Conservation (phyloP, 129 eudicot genomes). For the sunflower (Helianthus annuus) region DNA sequence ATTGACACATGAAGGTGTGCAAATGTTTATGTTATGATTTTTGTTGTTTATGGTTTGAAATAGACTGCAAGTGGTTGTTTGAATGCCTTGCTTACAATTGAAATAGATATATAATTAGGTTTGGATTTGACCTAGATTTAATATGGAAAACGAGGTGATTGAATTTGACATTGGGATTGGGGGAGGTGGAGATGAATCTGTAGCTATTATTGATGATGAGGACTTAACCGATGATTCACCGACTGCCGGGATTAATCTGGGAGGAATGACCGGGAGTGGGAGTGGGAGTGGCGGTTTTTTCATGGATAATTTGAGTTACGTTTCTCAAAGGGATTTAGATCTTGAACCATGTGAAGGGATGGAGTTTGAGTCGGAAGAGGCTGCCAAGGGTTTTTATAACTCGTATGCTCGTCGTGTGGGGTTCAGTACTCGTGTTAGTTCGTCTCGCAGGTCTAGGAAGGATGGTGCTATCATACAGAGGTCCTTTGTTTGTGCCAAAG, state of each 20-base stretch:
- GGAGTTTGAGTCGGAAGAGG: slow-evolving; percentile 69
- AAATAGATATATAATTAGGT: not conserved
- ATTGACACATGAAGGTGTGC: not conserved
- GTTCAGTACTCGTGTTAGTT: slow-evolving; percentile 62
- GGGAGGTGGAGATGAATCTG: slow-evolving; percentile 47
- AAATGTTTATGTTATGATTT: not conserved
- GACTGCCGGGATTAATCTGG: slow-evolving; percentile 9
- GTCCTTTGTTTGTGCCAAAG: slow-evolving; percentile 65
- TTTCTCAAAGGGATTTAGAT: slow-evolving; percentile 38
- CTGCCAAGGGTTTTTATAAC: slow-evolving; percentile 61
- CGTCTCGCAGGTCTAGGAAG: slow-evolving; percentile 60
- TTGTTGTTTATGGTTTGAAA: not conserved
- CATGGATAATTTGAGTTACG: slow-evolving; percentile 17
- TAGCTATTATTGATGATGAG: slow-evolving; percentile 43
- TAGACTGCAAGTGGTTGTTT: not conserved
- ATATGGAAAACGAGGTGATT: slow-evolving; percentile 49
- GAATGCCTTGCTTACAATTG: not conserved
- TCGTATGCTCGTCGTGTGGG: slow-evolving; percentile 61
- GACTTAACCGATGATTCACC: slow-evolving; percentile 50
- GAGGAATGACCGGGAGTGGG: slow-evolving; percentile 15
- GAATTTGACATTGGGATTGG: slow-evolving; percentile 58
- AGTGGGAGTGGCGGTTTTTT: slow-evolving; percentile 15
- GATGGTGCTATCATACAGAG: slow-evolving; percentile 61
- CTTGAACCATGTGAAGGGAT: slow-evolving; percentile 61
- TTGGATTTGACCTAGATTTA: slow-evolving; percentile 1